Conservation (phyloP, 1,284 basidiomycete species). For the Cutaneotrichosporon daszewskae region DNA sequence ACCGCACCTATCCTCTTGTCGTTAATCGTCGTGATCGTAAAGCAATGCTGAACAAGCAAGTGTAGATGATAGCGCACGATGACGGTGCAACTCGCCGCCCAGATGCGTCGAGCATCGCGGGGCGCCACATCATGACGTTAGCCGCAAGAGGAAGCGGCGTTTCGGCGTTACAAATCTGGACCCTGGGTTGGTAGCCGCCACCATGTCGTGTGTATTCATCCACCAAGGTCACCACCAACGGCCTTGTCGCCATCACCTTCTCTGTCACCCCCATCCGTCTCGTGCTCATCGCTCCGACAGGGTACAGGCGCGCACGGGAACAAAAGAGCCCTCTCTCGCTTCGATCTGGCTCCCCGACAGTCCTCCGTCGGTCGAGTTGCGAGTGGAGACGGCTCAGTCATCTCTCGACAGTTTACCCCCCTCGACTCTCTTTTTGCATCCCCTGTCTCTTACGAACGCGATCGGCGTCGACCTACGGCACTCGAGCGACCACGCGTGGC, state of each 20-base stretch:
- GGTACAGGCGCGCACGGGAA: slow-evolving; percentile 1
- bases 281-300: slow-evolving; percentile 4
- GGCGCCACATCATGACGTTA: no score
- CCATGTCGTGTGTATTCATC: background rate
- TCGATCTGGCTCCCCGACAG: no score
- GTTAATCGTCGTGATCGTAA: no score
- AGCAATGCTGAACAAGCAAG: no score
- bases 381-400: background rate
- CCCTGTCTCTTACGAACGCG: background rate
- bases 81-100: no score
- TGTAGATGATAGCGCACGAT: no score
- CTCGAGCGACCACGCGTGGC: no score
- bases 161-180: background rate
- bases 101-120: no score
- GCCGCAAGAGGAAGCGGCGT: background rate
- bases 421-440: background rate
- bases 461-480: no score
- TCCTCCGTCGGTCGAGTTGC: slow-evolving; percentile 2
- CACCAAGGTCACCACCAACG: background rate
- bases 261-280: background rate
- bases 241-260: slow-evolving; percentile 1
- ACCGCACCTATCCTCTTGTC: no score
- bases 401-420: background rate
- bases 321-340: background rate
- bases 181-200: background rate